These are phyloP conservation scores for Malassezia japonica DNA, from an alignment of 1,284 basidiomycete genomes.

Conservation along the genomic window DNA sequence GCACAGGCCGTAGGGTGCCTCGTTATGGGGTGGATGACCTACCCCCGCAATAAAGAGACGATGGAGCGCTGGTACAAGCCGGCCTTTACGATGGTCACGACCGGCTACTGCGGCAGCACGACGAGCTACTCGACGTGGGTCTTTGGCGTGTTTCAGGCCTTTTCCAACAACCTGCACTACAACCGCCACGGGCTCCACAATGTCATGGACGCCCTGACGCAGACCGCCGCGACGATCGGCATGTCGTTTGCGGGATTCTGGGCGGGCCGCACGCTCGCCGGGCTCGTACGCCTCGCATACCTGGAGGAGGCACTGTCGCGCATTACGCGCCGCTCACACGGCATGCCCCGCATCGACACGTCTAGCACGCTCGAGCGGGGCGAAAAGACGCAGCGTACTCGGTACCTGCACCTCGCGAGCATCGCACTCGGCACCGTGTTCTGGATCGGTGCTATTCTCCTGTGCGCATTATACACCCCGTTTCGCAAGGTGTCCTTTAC, in stretches of 20 bases:
- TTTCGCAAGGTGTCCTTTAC: slow-evolving; percentile 74
- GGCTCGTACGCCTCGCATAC: neutral
- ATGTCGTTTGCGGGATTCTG: slow-evolving; percentile 27
- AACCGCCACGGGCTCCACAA: slow-evolving; percentile 64
- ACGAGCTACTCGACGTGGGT: slow-evolving; percentile 98
- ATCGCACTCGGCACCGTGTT: slow-evolving; percentile 25
- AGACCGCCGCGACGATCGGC: slow-evolving; percentile 35
- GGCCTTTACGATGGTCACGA: slow-evolving; percentile 75
- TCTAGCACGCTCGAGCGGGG: too few relatives aligned
- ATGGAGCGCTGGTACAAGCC: slow-evolving; percentile 49
- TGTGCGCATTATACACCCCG: slow-evolving; percentile 66
- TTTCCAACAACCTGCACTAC: slow-evolving; percentile 61
- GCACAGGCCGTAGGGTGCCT: slow-evolving; percentile 80
- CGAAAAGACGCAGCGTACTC: too few relatives aligned
- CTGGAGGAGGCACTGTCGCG: neutral
- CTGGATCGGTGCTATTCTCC: slow-evolving; percentile 57
- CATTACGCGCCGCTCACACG: too few relatives aligned
- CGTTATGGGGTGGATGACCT: slow-evolving; percentile 59
- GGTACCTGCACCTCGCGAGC: neutral
- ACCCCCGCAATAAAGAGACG: slow-evolving; percentile 20
- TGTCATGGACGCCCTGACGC: slow-evolving; percentile 50
- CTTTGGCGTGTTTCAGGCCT: slow-evolving; percentile 73
- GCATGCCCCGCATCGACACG: too few relatives aligned
- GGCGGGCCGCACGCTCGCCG: slow-evolving; percentile 24
- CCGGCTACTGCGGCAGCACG: slow-evolving; percentile 87